A percentile compares a stretch with the other conserved stretches of the same genome.
Conservation (phyloP, 176 grass and related monocot genomes). For the Eleusine indica region DNA sequence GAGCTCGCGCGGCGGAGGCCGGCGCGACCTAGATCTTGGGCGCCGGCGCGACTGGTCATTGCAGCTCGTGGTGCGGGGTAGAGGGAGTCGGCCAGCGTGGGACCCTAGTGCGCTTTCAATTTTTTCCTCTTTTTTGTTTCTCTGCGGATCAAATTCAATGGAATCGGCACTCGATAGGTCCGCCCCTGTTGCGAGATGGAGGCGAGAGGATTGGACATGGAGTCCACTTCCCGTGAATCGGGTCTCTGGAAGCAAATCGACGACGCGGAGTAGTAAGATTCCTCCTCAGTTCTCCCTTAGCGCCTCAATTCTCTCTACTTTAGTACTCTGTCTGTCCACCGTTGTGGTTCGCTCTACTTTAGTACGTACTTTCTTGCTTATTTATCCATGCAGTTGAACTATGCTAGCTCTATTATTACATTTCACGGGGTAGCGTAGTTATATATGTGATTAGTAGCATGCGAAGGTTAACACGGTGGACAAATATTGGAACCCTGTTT, state of each 20-base stretch:
- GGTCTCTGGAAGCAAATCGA: constrained; percentile 57
- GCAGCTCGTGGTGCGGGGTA: too few species aligned
- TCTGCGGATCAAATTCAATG: not conserved
- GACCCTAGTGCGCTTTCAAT: not conserved
- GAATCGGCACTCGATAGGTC: not conserved
- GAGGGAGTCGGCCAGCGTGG: not conserved
- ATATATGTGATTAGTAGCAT: not conserved
- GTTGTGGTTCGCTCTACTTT: too few species aligned
- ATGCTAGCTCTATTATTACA: not conserved
- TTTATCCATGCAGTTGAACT: not conserved
- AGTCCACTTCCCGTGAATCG: constrained; percentile 40
- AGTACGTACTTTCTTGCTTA: not conserved
- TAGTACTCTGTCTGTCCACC: not conserved
- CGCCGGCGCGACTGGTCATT: too few species aligned
- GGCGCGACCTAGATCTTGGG: too few species aligned
- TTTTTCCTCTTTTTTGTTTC: not conserved
- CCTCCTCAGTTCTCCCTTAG: not conserved
- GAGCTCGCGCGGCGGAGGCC: too few species aligned
- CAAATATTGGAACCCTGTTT: not conserved
- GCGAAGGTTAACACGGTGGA: not conserved
- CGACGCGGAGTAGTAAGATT: constrained; percentile 52
- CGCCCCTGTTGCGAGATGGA: not conserved
- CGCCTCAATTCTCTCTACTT: not conserved
- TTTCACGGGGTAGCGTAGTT: not conserved
- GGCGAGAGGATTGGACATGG: constrained; percentile 20